phyloP scores from a whole-genome alignment of 1,284 basidiomycete species.

The Austropuccinia psidii region DNA sequence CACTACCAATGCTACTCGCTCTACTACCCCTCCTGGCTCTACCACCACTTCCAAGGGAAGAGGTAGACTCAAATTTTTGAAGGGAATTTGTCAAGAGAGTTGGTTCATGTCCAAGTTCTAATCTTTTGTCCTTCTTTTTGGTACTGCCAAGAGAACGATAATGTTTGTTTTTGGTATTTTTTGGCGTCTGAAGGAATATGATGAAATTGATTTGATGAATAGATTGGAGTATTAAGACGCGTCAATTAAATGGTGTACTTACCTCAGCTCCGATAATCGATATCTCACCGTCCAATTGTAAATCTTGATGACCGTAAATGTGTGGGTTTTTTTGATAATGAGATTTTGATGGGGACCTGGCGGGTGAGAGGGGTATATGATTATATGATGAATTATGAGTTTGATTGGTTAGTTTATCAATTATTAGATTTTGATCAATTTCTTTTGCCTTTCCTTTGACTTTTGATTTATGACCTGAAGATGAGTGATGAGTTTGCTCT shows the following conservation, averaged over 20 bases:
- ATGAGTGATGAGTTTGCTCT: neutral
- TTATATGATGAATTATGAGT: neutral
- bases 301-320: constrained; percentile 17
- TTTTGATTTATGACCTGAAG: neutral
- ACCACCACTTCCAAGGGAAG: neutral
- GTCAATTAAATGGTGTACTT: neutral
- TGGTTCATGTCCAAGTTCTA: neutral
- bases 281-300: constrained; percentile 5
- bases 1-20: constrained; percentile 31
- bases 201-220: no score
- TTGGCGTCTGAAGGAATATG: neutral
- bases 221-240: neutral
- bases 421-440: neutral
- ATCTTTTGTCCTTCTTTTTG: neutral
- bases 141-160: neutral
- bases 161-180: neutral
- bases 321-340: neutral
- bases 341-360: neutral
- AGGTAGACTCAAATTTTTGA: neutral
- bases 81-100: neutral
- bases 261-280: constrained; percentile 8
- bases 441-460: constrained; percentile 10
- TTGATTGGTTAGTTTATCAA: neutral
- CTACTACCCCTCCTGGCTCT: constrained; percentile 12
- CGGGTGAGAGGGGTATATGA: neutral